Conservation (phyloP, 129 eudicot genomes). For the Dittrichia graveolens region DNA sequence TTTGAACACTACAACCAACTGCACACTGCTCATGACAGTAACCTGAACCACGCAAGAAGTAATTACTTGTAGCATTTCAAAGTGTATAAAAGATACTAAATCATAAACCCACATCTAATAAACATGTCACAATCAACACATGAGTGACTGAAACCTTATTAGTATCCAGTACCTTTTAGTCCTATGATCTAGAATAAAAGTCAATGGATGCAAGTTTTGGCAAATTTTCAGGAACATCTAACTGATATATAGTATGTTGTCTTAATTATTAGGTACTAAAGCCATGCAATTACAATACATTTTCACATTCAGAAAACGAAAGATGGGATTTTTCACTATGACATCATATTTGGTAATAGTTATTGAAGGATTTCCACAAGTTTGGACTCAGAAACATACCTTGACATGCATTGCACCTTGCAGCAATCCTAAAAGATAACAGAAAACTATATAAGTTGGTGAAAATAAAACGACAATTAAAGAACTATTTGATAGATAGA, state of each 20-base stretch:
- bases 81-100: not conserved
- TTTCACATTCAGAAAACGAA: no score
- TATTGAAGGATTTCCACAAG: no score
- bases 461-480: slow-evolving; percentile 11
- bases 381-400: slow-evolving; percentile 45
- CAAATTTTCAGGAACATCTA: no score
- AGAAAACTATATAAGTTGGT: slow-evolving; percentile 24
- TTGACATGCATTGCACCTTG: slow-evolving; percentile 76
- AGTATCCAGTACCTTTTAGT: not conserved
- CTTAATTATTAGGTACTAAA: no score
- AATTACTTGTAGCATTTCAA: not conserved
- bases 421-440: slow-evolving; percentile 61
- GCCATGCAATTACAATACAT: no score
- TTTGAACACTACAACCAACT: slow-evolving; percentile 45
- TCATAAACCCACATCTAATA: slow-evolving; percentile 6
- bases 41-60: slow-evolving; percentile 45
- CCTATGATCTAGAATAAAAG: not conserved
- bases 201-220: not conserved
- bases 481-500: not conserved
- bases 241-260: no score
- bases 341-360: no score
- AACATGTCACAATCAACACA: not conserved
- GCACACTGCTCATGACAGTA: slow-evolving; percentile 76
- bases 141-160: no score
- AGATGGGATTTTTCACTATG: no score